Base-by-base conservation (phyloP, 352 stramenopile genomes). In the Globisporangium nunn region DNA sequence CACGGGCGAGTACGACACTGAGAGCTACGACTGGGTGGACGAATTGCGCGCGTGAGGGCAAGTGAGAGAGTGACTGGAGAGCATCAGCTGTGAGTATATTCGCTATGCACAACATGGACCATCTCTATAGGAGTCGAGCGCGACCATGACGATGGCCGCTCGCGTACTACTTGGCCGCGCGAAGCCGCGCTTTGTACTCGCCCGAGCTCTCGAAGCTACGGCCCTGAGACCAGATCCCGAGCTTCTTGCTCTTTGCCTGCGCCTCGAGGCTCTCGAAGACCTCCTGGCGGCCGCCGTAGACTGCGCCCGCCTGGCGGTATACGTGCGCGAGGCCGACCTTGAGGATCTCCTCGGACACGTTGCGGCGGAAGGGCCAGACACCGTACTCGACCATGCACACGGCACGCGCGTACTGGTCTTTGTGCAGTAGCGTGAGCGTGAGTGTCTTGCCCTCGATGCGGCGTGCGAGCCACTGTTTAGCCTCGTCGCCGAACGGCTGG, bases 311-410 rank as follows among this genome's bases (percentile, higher is more conserved):
- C 61, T 93, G 81, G 14, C 79, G 79, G 54, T 93, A 93, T 37
- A 93, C 67, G 43, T 87, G 66, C 0, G 69, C 83, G 23, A 92
- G 69, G 0, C 85, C 85, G 18, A 66, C 68, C 60, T 88, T 91
- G 40, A 95, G 52, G 50, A 95, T 76, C 69, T 93, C 85, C 53
- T 87, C 83, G 17, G 81, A 93, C 30, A 69, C 75, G 57, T 95
- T 88, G 46, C 72, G 79, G 46, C 71, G 72, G 70, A 93, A 93
- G n/a, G 83, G 81, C 79, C 75, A 92, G 23, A 59, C 60, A 0
- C 81, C 81, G 46, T 93, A 91, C 61, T 91, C 69, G 40, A 93
- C 85, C 78, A 87, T 78, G 54, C 81, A 92, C 56, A 93, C 78
- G 1, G 85, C 79, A 31, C 82, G 80, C n/a, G 78, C 68, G 58